phyloP scores from a whole-genome alignment of 2,329 filamentous ascomycete species.

The Talaromyces atroroseus region DNA sequence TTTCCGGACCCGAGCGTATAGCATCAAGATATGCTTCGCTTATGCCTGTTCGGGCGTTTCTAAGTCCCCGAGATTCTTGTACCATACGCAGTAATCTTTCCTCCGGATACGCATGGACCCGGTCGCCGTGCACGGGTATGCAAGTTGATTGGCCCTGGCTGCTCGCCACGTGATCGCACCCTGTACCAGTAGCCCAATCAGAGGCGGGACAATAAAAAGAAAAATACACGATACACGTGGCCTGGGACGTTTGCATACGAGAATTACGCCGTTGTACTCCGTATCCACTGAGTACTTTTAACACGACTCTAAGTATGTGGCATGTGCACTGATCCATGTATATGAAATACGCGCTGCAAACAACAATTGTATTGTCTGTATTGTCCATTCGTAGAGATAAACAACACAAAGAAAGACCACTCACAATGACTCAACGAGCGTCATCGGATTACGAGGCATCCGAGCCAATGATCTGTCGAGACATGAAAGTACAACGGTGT shows the following conservation, averaged over 20 bases:
- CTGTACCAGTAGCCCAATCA: neutral
- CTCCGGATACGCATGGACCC: neutral
- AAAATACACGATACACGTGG: neutral
- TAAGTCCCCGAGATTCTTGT: neutral
- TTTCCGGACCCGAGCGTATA: neutral
- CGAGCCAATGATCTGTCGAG: no score
- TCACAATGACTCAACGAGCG: neutral
- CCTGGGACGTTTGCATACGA: no score
- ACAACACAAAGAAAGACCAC: neutral
- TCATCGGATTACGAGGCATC: neutral
- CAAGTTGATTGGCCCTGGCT: neutral
- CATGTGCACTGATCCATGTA: neutral
- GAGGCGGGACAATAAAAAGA: no score
- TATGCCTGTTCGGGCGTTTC: neutral
- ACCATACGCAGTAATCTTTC: neutral
- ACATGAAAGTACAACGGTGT: no score
- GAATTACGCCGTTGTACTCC: no score
- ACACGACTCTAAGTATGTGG: neutral
- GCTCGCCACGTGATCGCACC: neutral
- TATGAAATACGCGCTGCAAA: no score
- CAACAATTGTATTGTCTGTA: no score
- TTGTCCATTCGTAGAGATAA: neutral
- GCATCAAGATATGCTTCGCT: neutral
- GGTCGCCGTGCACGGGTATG: neutral
- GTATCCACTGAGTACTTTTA: no score